Percentiles rank a stretch among this genome's conserved stretches.
These are phyloP conservation scores for Pilatotrama ljubarskyi DNA, from an alignment of 768 basidiomycete genomes.

Conservation along the genomic window DNA sequence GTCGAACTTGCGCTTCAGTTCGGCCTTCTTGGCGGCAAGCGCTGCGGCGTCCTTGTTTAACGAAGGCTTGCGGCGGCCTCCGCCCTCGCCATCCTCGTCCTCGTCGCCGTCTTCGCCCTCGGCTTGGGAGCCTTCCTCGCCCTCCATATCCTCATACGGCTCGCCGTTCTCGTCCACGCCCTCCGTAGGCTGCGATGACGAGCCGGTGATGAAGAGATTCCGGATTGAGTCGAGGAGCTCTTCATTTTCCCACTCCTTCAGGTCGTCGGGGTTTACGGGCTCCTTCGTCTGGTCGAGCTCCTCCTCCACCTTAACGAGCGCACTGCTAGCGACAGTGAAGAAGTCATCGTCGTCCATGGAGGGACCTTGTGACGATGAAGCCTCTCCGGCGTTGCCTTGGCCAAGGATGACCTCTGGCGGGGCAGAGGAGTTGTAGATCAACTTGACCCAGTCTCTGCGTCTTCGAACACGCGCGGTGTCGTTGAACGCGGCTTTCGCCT, in stretches of 20 bases:
- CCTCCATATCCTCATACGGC: conserved; percentile 41
- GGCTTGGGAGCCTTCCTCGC: conserved; percentile 29
- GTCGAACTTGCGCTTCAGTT: conserved; percentile 92
- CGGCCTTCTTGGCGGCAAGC: conserved; percentile 86
- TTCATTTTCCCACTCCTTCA: conserved; percentile 83
- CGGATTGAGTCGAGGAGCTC: conserved; percentile 84
- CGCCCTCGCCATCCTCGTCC: conserved; percentile 40
- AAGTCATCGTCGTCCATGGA: conserved; percentile 68
- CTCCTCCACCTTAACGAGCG: conserved; percentile 43
- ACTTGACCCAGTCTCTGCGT: conserved; percentile 76
- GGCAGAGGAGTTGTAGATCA: conserved; percentile 78
- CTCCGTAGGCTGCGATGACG: conserved; percentile 34
- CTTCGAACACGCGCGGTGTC: conserved; percentile 38
- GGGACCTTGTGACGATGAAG: conserved; percentile 21
- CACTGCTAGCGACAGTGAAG: conserved; percentile 57
- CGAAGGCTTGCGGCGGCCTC: conserved; percentile 28
- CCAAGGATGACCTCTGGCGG: conserved; percentile 62
- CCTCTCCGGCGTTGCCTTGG: neutral
- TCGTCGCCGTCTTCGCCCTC: conserved; percentile 41
- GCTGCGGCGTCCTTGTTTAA: conserved; percentile 39
- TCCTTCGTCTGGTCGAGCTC: conserved; percentile 73
- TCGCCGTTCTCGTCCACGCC: conserved; percentile 40
- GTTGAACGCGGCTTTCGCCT: conserved; percentile 48
- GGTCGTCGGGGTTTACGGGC: conserved; percentile 43
- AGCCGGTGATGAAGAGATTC: conserved; percentile 87